Evolutionary conservation across 2,329 filamentous ascomycete species (phyloP).

Genomic region (Fusarium burgessii): DNA sequence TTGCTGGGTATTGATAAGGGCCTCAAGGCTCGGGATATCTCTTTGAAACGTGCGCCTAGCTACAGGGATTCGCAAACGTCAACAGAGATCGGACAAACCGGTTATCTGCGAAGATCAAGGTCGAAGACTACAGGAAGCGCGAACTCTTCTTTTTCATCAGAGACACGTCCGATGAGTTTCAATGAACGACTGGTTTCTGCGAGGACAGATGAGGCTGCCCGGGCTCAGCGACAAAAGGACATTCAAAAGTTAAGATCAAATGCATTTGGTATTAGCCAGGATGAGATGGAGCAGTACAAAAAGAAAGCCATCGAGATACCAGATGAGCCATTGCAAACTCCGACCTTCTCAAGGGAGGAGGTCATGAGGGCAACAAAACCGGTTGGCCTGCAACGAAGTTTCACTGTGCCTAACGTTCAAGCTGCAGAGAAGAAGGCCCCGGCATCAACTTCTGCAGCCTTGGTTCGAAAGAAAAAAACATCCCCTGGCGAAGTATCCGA

Average conservation of each 20-base stretch:
- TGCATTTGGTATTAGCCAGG: slow-evolving; percentile 67
- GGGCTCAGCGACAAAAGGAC: slow-evolving; percentile 63
- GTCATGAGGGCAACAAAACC: slow-evolving; percentile 57
- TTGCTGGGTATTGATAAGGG: slow-evolving; percentile 92
- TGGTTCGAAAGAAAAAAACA: slow-evolving; percentile 29
- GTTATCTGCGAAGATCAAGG: slow-evolving; percentile 60
- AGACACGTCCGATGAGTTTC: slow-evolving; percentile 70
- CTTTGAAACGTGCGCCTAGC: slow-evolving; percentile 78
- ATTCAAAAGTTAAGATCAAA: slow-evolving; percentile 66
- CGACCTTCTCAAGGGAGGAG: slow-evolving; percentile 73
- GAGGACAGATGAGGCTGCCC: slow-evolving; percentile 65
- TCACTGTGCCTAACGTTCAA: slow-evolving; percentile 54
- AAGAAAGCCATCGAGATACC: slow-evolving; percentile 67
- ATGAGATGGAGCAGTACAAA: slow-evolving; percentile 72
- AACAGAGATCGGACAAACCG: slow-evolving; percentile 39
- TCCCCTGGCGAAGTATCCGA: slow-evolving; percentile 38
- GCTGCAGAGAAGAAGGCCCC: slow-evolving; percentile 36
- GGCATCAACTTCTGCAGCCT: slow-evolving; percentile 19
- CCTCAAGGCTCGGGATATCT: slow-evolving; percentile 82
- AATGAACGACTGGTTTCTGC: slow-evolving; percentile 86
- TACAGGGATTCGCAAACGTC: slow-evolving; percentile 49
- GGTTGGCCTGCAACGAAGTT: slow-evolving; percentile 56
- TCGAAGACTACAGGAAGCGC: slow-evolving; percentile 55
- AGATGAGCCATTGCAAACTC: slow-evolving; percentile 59
- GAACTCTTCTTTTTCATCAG: slow-evolving; percentile 39